Base-by-base conservation (phyloP, 2,329 filamentous ascomycete genomes). In the Fusarium protoensiforme region DNA sequence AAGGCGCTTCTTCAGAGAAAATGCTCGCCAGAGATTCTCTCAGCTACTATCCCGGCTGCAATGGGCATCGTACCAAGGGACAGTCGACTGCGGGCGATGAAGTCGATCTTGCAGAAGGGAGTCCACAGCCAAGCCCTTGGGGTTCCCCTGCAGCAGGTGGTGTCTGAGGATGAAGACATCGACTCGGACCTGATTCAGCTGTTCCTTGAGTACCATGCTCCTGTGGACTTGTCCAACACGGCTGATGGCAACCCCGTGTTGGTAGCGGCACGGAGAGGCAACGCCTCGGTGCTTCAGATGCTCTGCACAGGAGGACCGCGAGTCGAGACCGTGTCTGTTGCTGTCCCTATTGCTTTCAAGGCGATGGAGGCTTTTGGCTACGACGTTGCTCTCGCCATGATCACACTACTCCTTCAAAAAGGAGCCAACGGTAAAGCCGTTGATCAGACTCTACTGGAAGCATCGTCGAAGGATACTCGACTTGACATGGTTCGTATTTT, bases 201-300 rank as follows among this genome's bases (percentile, higher is more conserved):
- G 4, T 54, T 71, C 11, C 38, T 71, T 2, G 57, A 67, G 5
- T 22, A 67, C 7, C 35, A 38, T 16, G 68, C 67, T 1, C 38
- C 67, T 2, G 8, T 71, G 7, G 62, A 67, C 1, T 5, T 39
- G 0, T 9, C 24, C 1, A 14, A 24, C 2, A 58, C 58, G 1
- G 2, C 51, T 4, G 29, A 38, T 11, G 16, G 3, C 3, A 61
- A 59, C 4, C 62, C 68, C 0, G 16, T 71, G 4, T 5, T 71
- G 5, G 3, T 56, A 2, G 57, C 24, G 0, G n/a, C 46, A 2
- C 27, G 20, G 6, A 59, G 36, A 43, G 67, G 67, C 16, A 48
- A 71, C n/a, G 18, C 22, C 6, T 22, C 38, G 13, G 67, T 63
- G 1, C 67, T 71, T 5, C 43, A 63, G 1, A 62, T 63, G 27